phyloP scores from a whole-genome alignment of 306 rosid species.

The Ochetophila trinervis region DNA sequence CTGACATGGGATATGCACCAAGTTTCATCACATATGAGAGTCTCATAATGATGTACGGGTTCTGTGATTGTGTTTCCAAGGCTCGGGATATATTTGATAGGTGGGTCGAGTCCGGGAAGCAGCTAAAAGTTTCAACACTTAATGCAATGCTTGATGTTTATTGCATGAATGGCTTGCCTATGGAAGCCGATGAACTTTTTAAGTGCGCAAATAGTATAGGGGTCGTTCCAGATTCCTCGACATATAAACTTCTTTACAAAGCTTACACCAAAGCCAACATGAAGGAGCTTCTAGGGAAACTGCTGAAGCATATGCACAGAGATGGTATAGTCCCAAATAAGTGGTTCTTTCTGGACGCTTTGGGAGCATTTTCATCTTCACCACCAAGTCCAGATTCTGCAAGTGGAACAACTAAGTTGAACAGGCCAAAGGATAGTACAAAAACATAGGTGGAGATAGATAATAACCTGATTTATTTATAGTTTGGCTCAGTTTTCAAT shows the following conservation, averaged over 20 bases:
- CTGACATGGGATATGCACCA: constrained; percentile 64
- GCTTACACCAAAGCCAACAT: constrained; percentile 76
- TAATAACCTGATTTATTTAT: constrained; percentile 17
- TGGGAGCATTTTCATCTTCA: constrained; percentile 65
- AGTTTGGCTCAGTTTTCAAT: constrained; percentile 1
- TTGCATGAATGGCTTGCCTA: constrained; percentile 79
- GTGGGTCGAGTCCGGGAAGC: constrained; percentile 53
- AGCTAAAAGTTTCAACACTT: constrained; percentile 64
- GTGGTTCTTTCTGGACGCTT: constrained; percentile 79
- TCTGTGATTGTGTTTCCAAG: constrained; percentile 67
- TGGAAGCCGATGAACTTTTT: constrained; percentile 74
- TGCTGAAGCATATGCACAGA: constrained; percentile 72
- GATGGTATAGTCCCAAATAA: constrained; percentile 88
- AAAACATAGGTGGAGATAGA: constrained; percentile 33
- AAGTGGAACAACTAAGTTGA: constrained; percentile 35
- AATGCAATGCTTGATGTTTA: constrained; percentile 92
- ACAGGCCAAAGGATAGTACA: constrained; percentile 23
- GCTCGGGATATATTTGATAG: constrained; percentile 71
- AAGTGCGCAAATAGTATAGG: constrained; percentile 43
- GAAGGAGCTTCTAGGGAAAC: constrained; percentile 68
- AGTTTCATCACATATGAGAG: constrained; percentile 81
- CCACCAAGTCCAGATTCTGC: constrained; percentile 37
- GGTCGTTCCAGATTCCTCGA: constrained; percentile 54
- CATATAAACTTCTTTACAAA: constrained; percentile 87
- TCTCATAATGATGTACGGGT: constrained; percentile 73